Percentiles rank a stretch among this genome's conserved stretches.
Conservation (phyloP, 1,284 basidiomycete species). For the Tylopilus sp. region DNA sequence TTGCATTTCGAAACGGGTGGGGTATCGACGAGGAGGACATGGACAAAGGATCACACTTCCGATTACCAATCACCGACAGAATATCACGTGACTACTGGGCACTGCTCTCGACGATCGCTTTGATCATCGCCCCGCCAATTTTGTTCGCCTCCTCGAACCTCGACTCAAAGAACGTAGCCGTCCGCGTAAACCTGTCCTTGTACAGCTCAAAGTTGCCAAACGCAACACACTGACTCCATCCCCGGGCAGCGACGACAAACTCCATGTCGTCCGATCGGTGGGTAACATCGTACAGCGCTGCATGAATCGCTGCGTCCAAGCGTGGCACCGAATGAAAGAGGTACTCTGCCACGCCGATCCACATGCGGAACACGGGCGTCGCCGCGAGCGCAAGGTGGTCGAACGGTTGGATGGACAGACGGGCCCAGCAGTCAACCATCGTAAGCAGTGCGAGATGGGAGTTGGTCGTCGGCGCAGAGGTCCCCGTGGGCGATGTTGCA, state of each 20-base stretch:
- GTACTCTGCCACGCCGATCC: slow-evolving; percentile 97
- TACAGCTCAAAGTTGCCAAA: slow-evolving; percentile 94
- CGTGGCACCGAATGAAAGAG: slow-evolving; percentile 73
- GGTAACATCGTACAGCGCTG: slow-evolving; percentile 75
- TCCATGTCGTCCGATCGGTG: slow-evolving; percentile 91
- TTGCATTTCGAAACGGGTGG: slow-evolving; percentile 26
- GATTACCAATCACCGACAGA: too few relatives aligned
- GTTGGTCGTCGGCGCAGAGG: slow-evolving; percentile 48
- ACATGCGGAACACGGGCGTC: slow-evolving; percentile 93
- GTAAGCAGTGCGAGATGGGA: slow-evolving; percentile 95
- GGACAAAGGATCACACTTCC: too few relatives aligned
- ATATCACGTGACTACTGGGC: neutral
- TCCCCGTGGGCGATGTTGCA: slow-evolving; percentile 10
- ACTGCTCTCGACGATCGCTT: slow-evolving; percentile 68
- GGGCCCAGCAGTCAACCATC: slow-evolving; percentile 98
- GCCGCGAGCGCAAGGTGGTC: slow-evolving; percentile 91
- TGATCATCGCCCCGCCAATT: slow-evolving; percentile 89
- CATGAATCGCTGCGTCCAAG: slow-evolving; percentile 69
- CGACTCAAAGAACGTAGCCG: slow-evolving; percentile 80
- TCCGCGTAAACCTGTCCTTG: slow-evolving; percentile 76
- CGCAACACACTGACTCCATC: slow-evolving; percentile 93
- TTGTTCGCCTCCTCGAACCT: slow-evolving; percentile 84
- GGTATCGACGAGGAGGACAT: slow-evolving; percentile 1
- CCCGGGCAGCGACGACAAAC: slow-evolving; percentile 92
- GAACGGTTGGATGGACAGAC: slow-evolving; percentile 85